Percentiles rank a stretch among this genome's conserved stretches.
Conservation (phyloP, 148 eudicot genomes). For the Suaeda aralocaspica region DNA sequence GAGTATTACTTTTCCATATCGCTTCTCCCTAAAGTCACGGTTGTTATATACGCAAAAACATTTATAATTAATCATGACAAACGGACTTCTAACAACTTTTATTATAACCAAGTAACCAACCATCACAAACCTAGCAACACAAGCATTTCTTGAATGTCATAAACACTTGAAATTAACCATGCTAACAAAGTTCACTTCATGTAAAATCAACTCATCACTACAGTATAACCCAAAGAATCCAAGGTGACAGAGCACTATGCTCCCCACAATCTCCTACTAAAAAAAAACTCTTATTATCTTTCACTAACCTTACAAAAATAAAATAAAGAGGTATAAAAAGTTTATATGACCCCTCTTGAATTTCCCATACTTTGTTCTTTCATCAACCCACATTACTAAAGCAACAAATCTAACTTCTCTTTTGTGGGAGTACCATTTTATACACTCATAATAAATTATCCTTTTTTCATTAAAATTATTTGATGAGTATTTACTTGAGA, state of each 20-base stretch:
- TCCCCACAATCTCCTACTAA: slow-evolving; percentile 36
- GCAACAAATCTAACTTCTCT: not conserved
- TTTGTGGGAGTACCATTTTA: slow-evolving; percentile 19
- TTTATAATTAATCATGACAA: too few relatives aligned
- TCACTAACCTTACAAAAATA: slow-evolving; percentile 18
- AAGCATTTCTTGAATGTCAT: not conserved
- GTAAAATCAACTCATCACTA: not conserved
- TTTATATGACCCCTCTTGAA: slow-evolving; percentile 7
- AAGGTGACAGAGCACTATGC: slow-evolving; percentile 35
- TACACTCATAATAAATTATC: slow-evolving; percentile 14
- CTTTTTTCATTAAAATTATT: too few relatives aligned
- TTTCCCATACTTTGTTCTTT: slow-evolving; percentile 13
- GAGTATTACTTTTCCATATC: too few relatives aligned
- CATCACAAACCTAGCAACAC: too few relatives aligned
- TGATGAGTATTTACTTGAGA: too few relatives aligned
- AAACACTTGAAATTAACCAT: not conserved
- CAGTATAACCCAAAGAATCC: slow-evolving; percentile 25
- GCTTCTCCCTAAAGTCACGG: too few relatives aligned
- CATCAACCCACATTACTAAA: slow-evolving; percentile 16
- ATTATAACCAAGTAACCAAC: too few relatives aligned
- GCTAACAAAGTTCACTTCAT: not conserved
- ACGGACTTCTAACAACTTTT: too few relatives aligned
- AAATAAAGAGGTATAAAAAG: slow-evolving; percentile 13
- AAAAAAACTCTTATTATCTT: slow-evolving; percentile 24
- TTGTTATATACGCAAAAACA: too few relatives aligned